phyloP scores from a whole-genome alignment of 352 stramenopile species.

The Globisporangium irregulare region DNA sequence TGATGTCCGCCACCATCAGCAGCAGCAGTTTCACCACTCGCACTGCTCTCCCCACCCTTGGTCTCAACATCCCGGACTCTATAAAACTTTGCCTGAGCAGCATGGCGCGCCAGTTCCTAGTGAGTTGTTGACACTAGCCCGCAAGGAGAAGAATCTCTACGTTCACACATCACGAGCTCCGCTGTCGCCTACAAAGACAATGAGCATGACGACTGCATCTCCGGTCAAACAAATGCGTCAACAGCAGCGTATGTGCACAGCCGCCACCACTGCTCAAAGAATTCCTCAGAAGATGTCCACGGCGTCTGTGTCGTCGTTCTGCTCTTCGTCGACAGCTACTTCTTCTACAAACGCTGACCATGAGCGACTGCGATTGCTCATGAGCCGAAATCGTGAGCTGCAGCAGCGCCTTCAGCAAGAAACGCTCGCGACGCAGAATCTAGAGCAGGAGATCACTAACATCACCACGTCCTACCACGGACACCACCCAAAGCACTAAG shows the following conservation, averaged over 20 bases:
- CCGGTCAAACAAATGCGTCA: conserved; percentile 28
- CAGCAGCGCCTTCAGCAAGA: conserved; percentile 74
- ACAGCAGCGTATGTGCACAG: background rate
- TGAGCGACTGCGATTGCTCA: conserved; percentile 63
- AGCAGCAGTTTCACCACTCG: background rate
- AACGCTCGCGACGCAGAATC: conserved; percentile 59
- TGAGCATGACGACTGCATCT: conserved; percentile 38
- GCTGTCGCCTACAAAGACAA: conserved; percentile 30
- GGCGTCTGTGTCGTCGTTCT: conserved; percentile 29
- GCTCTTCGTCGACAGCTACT: conserved; percentile 26
- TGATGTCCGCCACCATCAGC: background rate
- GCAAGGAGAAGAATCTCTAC: conserved; percentile 22
- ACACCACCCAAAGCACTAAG: conserved; percentile 1
- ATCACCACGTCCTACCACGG: conserved; percentile 36
- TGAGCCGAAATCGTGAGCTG: conserved; percentile 75
- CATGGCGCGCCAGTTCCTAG: background rate
- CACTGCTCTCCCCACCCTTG: background rate
- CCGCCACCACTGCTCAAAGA: background rate
- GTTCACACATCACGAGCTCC: conserved; percentile 24
- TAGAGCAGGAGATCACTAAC: conserved; percentile 71
- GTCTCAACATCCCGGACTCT: background rate
- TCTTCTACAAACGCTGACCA: conserved; percentile 42
- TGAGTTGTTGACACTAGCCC: background rate
- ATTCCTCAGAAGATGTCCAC: conserved; percentile 30
- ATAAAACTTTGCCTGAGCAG: background rate